Evolutionary conservation across 164 flowering plant species (phyloP), one percentile per base, ranked within the genome.

Genomic region (Saururus chinensis): DNA sequence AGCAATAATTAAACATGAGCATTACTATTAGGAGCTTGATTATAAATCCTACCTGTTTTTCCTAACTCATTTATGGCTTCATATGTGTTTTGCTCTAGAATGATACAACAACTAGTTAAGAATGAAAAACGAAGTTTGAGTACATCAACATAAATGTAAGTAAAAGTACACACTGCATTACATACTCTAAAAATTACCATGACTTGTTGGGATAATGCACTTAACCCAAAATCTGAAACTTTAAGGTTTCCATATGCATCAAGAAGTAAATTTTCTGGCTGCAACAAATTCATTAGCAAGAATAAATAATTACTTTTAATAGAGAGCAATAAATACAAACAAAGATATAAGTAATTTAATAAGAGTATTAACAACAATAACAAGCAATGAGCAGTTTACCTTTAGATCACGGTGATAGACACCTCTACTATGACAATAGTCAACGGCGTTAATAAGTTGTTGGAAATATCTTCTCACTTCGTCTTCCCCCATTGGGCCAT

Each of bases 381-480:
- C 37, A 30, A 30, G 37, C 37, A 2, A 30, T 30, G 19, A 14
- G 17, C n/a, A 37, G 35, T 11, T 17, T 70, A 85, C 95, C 86
- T 87, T 85, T 20, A 88, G 74, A 68, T 88, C 96, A 73, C 96
- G 79, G 70, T 88, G 92, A 70, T 72, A 88, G 40, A 88, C 96
- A 69, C 96, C 96, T 69, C 96, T 80, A 72, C 96, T 88, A 66
- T 88, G 92, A 73, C 96, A 88, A 77, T 86, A 88, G 74, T 88
- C 96, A 60, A 88, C 96, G 57, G 83, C 92, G 71, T 88, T 82
- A 53, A 88, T 83, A 68, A 88, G 96, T 70, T 88, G 96, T 66
- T 86, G 92, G 67, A 88, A 84, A 66, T 88, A 88, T 75, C 73
- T 79, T 48, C 92, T 67, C 64, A 90, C 92, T 70, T 86, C 92